Conservation (phyloP, 768 basidiomycete genomes). For the Boletus edulis region DNA sequence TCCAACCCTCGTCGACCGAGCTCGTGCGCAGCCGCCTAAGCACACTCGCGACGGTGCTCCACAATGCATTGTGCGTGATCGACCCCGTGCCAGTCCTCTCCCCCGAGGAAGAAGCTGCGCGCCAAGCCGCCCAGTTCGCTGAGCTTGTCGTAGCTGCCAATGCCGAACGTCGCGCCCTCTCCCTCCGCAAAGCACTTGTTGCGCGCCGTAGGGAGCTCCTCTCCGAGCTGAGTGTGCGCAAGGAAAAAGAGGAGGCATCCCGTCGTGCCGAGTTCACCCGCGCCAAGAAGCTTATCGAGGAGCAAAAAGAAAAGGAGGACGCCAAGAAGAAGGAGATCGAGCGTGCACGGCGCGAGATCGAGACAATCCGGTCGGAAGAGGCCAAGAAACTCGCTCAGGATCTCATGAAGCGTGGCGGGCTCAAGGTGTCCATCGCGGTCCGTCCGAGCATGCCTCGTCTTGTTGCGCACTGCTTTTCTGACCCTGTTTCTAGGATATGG, state of each 20-base stretch:
- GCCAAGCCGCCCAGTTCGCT: conserved; percentile 54
- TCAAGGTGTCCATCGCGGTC: conserved; percentile 71
- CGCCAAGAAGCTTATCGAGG: conserved; percentile 70
- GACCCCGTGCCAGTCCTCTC: conserved; percentile 41
- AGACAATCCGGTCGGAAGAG: conserved; percentile 59
- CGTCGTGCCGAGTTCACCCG: conserved; percentile 67
- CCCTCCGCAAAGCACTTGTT: conserved; percentile 75
- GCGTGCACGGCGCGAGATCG: conserved; percentile 66
- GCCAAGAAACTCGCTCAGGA: conserved; percentile 85
- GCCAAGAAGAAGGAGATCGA: conserved; percentile 69
- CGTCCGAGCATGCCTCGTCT: conserved; percentile 21
- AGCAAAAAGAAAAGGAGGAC: conserved; percentile 60
- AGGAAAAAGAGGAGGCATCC: conserved; percentile 86
- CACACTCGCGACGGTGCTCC: conserved; percentile 68
- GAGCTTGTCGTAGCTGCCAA: conserved; percentile 63
- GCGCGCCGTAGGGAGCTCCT: conserved; percentile 83
- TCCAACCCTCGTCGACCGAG: conserved; percentile 72
- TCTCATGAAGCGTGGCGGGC: conserved; percentile 74
- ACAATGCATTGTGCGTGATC: conserved; percentile 63
- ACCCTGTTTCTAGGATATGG: conserved; percentile 56
- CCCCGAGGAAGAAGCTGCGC: conserved; percentile 39
- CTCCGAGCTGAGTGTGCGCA: conserved; percentile 77
- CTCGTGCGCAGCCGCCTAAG: conserved; percentile 78
- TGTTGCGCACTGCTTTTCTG: not conserved
- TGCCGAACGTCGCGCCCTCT: conserved; percentile 74